phyloP scores from a whole-genome alignment of 352 stramenopile genomes.

The Phytophthora capsici region DNA sequence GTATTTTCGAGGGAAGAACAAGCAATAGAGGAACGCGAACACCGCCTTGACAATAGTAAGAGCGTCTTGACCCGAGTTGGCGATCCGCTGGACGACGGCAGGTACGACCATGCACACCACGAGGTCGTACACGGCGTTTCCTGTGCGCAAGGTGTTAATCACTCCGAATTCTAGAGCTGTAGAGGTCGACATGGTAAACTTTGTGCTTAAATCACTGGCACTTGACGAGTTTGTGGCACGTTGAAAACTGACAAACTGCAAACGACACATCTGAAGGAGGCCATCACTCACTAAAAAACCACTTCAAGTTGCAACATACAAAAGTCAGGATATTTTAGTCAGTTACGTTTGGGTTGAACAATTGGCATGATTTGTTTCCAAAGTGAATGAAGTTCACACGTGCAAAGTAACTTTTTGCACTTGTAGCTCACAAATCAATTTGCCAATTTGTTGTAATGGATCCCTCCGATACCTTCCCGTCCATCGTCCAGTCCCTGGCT shows the following conservation, averaged over 20 bases:
- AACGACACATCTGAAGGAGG: too few species aligned
- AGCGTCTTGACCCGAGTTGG: slow-evolving; percentile 23
- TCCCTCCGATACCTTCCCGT: slow-evolving; percentile 14
- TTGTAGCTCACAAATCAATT: slow-evolving; percentile 15
- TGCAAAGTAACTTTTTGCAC: background rate
- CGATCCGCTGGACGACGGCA: slow-evolving; percentile 44
- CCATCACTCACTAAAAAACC: background rate
- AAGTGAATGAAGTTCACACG: slow-evolving; percentile 14
- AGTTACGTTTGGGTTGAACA: background rate
- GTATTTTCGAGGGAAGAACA: slow-evolving; percentile 14
- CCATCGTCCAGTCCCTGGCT: slow-evolving; percentile 16
- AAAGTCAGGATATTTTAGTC: background rate
- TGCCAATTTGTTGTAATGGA: slow-evolving; percentile 13
- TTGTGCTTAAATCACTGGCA: background rate
- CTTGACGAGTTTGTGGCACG: slow-evolving; percentile 9
- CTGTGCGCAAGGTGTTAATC: slow-evolving; percentile 59
- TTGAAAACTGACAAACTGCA: slow-evolving; percentile 6
- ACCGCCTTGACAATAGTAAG: slow-evolving; percentile 8
- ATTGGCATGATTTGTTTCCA: slow-evolving; percentile 1
- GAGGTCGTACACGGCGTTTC: slow-evolving; percentile 56
- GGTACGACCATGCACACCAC: slow-evolving; percentile 66
- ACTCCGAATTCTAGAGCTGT: slow-evolving; percentile 48
- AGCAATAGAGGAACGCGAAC: slow-evolving; percentile 11
- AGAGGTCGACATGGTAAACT: slow-evolving; percentile 32
- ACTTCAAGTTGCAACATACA: slow-evolving; percentile 17